phyloP scores from a whole-genome alignment of 139 green algal genomes.

The Closterium sp. region DNA sequence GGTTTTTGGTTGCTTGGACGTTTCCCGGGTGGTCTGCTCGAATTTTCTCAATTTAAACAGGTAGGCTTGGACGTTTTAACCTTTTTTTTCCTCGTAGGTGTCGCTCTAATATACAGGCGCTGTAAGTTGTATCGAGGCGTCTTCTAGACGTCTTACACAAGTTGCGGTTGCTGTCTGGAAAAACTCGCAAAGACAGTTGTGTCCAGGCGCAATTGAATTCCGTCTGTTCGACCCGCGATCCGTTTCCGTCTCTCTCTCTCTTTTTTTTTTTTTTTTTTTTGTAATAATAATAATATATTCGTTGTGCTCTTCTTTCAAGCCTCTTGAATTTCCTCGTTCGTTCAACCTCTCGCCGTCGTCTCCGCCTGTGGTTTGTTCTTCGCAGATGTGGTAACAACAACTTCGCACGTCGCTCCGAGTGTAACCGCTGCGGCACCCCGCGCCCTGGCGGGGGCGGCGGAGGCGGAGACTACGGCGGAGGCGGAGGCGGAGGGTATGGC shows the following conservation, averaged over 20 bases:
- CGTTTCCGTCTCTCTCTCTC: too few species aligned
- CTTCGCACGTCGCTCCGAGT: constrained; percentile 42
- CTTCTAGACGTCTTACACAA: not conserved
- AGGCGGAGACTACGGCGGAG: not conserved
- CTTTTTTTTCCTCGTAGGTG: not conserved
- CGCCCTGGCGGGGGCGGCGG: not conserved
- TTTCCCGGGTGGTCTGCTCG: constrained; percentile 15
- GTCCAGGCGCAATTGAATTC: too few species aligned
- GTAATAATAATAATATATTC: not conserved
- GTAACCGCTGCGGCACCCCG: constrained; percentile 32
- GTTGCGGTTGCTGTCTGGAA: not conserved
- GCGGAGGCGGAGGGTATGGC: constrained; percentile 1
- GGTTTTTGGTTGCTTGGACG: not conserved
- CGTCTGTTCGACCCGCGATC: too few species aligned
- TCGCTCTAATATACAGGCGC: not conserved
- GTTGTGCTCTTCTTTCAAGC: not conserved
- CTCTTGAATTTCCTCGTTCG: not conserved
- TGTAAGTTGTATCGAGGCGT: not conserved
- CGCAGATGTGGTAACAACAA: constrained; percentile 45
- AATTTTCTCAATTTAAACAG: constrained; percentile 1
- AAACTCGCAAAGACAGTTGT: too few species aligned
- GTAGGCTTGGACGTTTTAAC: not conserved
- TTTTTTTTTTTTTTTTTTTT: too few species aligned
- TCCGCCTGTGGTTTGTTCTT: not conserved
- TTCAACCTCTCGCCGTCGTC: not conserved